These are phyloP conservation scores for Theobroma grandiflorum DNA, from an alignment of 441 rosid species.

Conservation along the genomic window DNA sequence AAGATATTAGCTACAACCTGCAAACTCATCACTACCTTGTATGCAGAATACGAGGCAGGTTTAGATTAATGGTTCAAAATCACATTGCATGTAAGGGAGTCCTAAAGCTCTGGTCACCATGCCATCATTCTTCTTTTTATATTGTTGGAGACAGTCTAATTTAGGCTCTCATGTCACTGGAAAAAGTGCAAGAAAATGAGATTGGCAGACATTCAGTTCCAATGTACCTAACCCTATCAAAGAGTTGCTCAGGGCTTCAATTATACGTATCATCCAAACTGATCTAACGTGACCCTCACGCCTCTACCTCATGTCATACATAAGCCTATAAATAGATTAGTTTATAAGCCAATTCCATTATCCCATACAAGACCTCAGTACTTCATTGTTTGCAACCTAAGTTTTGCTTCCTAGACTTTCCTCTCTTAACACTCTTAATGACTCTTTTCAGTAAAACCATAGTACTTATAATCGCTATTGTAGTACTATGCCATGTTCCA, in stretches of 20 bases:
- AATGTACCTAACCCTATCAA: background rate
- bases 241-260: background rate
- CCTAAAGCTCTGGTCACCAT: background rate
- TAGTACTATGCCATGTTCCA: background rate
- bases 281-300: background rate
- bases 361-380: background rate
- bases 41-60: background rate
- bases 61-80: background rate
- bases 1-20: background rate
- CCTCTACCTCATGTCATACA: background rate
- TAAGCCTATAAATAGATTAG: background rate
- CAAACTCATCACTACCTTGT: background rate
- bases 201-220: background rate
- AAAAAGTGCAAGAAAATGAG: background rate
- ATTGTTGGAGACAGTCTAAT: background rate
- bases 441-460: slow-evolving; percentile 1
- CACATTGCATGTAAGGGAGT: background rate
- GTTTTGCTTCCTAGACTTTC: background rate
- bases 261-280: background rate
- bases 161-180: background rate
- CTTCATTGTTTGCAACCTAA: background rate
- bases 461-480: background rate
- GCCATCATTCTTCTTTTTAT: background rate
- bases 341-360: background rate
- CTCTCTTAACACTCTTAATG: background rate